These are phyloP conservation scores for Phialocephala sp. DNA, from an alignment of 2,329 filamentous ascomycete species.

Conservation along the genomic window DNA sequence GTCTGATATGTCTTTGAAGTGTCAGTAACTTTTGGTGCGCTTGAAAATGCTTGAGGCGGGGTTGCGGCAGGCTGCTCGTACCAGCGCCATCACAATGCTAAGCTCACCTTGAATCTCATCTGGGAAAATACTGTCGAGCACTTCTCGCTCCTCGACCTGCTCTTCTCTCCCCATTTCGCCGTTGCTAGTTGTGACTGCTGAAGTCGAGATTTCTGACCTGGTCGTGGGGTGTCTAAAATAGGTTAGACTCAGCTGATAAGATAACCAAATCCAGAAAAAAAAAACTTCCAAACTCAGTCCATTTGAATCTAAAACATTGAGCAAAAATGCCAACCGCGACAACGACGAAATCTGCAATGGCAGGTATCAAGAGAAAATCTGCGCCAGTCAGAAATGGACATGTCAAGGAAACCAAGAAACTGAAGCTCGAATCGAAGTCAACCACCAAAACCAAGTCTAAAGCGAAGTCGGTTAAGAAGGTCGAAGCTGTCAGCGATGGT, in stretches of 20 bases:
- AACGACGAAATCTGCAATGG: constrained; percentile 51
- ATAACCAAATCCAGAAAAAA: not conserved
- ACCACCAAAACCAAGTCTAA: constrained; percentile 37
- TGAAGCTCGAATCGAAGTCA: constrained; percentile 45
- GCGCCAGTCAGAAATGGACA: constrained; percentile 51
- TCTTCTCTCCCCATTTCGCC: constrained; percentile 76
- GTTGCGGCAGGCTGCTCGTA: not conserved
- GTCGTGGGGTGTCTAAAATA: constrained; percentile 13
- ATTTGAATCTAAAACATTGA: not conserved
- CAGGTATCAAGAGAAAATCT: constrained; percentile 64
- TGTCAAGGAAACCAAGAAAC: constrained; percentile 57
- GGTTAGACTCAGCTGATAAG: constrained; percentile 3
- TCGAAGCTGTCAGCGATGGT: constrained; percentile 45
- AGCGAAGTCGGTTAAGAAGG: constrained; percentile 39
- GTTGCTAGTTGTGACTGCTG: constrained; percentile 15
- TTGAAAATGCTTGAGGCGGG: not conserved
- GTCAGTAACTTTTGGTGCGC: constrained; percentile 19
- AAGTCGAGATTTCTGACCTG: constrained; percentile 1
- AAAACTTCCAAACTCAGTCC: not conserved
- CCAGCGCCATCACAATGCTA: not conserved
- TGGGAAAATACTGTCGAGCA: constrained; percentile 97
- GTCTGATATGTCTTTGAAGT: constrained; percentile 78
- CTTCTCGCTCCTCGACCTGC: constrained; percentile 93
- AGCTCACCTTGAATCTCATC: constrained; percentile 87
- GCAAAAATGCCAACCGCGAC: constrained; percentile 42